Evolutionary conservation across 2,329 filamentous ascomycete species (phyloP).

Genomic region (Pseudogymnoascus sp.): DNA sequence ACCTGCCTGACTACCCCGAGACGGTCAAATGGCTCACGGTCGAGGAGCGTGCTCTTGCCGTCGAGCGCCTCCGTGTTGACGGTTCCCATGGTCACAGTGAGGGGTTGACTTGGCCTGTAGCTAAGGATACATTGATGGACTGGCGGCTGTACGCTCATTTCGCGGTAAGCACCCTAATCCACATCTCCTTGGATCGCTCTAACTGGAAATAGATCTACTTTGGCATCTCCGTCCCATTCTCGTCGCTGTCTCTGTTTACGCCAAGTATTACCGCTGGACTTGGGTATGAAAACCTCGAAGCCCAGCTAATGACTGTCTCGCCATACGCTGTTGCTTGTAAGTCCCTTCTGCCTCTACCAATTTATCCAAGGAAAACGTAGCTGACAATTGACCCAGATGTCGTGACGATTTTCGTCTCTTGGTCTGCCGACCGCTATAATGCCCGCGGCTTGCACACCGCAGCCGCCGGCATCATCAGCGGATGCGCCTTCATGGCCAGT

Average conservation of each 20-base stretch:
- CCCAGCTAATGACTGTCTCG: conserved; percentile 59
- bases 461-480: conserved; percentile 40
- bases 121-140: not conserved
- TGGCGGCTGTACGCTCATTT: not conserved
- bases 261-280: conserved; percentile 56
- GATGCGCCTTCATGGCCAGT: conserved; percentile 44
- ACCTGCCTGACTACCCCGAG: conserved; percentile 42
- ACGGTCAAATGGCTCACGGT: conserved; percentile 36
- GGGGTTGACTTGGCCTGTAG: conserved; percentile 31
- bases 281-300: conserved; percentile 45
- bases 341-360: not conserved
- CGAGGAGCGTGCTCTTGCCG: conserved; percentile 36
- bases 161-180: not conserved
- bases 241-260: conserved; percentile 26
- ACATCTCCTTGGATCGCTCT: not conserved
- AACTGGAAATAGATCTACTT: not conserved
- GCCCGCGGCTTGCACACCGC: conserved; percentile 46
- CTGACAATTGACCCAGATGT: conserved; percentile 22
- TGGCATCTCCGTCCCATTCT: not conserved
- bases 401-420: conserved; percentile 42
- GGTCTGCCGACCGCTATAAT: conserved; percentile 56
- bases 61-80: conserved; percentile 33
- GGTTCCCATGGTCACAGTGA: conserved; percentile 33
- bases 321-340: conserved; percentile 53
- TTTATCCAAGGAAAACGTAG: not conserved